A percentile compares a stretch with the other conserved stretches of the same genome.
Evolutionary conservation across 306 rosid genomes (phyloP).

Genomic region (Chamaecrista fasciculata): DNA sequence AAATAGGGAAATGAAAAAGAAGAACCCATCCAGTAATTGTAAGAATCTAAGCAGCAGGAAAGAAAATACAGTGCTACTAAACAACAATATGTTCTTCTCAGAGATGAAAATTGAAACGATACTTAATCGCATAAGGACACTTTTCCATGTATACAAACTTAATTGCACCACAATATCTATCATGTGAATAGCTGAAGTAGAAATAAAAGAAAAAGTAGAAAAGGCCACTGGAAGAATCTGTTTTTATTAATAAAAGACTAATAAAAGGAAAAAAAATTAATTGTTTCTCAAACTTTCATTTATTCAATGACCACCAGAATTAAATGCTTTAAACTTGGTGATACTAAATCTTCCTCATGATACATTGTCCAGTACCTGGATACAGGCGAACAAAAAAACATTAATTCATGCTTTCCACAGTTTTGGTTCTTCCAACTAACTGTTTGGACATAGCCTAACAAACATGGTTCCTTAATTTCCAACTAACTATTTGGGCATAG

Average conservation of each 20-base stretch:
- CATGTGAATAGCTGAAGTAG: background rate
- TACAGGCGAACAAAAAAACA: background rate
- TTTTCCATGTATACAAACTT: background rate
- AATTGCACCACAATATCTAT: background rate
- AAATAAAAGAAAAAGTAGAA: background rate
- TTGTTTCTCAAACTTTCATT: too few relatives aligned
- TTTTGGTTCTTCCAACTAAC: background rate
- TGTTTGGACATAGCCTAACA: background rate
- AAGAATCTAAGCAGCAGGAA: background rate
- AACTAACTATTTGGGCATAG: too few relatives aligned
- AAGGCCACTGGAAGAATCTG: too few relatives aligned
- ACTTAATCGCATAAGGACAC: background rate
- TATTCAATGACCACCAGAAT: too few relatives aligned
- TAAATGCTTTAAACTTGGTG: background rate
- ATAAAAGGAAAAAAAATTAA: too few relatives aligned
- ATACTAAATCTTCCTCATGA: background rate
- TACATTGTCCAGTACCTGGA: background rate
- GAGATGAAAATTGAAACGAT: background rate
- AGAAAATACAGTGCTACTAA: background rate
- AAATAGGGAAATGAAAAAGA: conserved; percentile 10
- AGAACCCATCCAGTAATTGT: background rate
- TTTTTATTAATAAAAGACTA: too few relatives aligned
- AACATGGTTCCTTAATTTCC: too few relatives aligned
- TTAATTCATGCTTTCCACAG: background rate
- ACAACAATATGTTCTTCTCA: background rate